These are phyloP conservation scores for Sporormia fimetaria DNA, from an alignment of 495 filamentous ascomycete genomes.

Conservation along the genomic window DNA sequence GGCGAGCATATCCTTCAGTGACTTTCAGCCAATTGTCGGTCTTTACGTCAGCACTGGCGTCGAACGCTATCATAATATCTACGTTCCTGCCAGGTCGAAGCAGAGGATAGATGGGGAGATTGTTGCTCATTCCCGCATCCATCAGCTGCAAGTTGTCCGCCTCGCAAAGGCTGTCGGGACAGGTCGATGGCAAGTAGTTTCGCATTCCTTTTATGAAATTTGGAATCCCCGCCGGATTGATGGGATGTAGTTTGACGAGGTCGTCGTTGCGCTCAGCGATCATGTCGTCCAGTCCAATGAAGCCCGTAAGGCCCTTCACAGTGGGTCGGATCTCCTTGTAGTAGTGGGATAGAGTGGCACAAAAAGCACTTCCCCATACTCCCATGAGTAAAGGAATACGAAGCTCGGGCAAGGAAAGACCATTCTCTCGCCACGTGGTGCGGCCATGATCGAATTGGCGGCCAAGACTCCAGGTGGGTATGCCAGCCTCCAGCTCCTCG, in stretches of 20 bases:
- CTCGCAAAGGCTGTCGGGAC: conserved; percentile 60
- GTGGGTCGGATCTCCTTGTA: conserved; percentile 84
- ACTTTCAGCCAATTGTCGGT: conserved; percentile 89
- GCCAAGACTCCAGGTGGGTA: conserved; percentile 88
- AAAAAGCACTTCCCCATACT: conserved; percentile 91
- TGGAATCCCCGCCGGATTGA: conserved; percentile 77
- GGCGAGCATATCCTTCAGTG: conserved; percentile 80
- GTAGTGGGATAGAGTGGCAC: conserved; percentile 87
- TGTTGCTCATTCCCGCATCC: conserved; percentile 97
- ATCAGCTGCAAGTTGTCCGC: conserved; percentile 70
- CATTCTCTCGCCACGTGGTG: conserved; percentile 48
- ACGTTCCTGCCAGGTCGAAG: conserved; percentile 77
- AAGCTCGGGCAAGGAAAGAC: conserved; percentile 62
- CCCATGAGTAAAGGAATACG: conserved; percentile 74
- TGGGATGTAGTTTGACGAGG: conserved; percentile 78
- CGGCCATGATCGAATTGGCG: conserved; percentile 63
- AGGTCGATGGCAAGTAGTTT: conserved; percentile 56
- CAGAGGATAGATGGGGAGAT: conserved; percentile 88
- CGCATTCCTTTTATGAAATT: conserved; percentile 79
- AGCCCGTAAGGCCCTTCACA: conserved; percentile 58
- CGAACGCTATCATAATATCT: conserved; percentile 84
- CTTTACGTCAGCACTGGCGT: conserved; percentile 72
- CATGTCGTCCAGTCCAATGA: conserved; percentile 70
- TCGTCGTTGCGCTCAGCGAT: conserved; percentile 73
- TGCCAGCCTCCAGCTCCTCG: conserved; percentile 81